A percentile compares a stretch with the other conserved stretches of the same genome.
Conservation (phyloP, 1,284 basidiomycete genomes). For the Trichosporon faecale region DNA sequence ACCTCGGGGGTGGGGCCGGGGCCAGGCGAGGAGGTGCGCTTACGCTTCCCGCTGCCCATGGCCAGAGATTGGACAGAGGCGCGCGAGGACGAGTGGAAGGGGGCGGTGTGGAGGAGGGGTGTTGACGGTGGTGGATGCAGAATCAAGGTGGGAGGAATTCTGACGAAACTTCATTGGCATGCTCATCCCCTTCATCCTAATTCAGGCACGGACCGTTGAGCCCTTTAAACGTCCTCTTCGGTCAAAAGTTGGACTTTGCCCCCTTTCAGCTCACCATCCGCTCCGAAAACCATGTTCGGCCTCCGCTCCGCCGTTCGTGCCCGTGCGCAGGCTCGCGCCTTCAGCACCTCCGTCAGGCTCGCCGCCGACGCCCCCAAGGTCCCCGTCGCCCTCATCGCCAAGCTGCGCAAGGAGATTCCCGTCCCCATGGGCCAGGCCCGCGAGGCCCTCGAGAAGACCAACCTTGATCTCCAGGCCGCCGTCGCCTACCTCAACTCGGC, state of each 20-base stretch:
- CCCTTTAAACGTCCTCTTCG: not conserved
- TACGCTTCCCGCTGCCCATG: slow-evolving; percentile 20
- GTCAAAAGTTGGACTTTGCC: slow-evolving; percentile 7
- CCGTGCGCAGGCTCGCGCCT: slow-evolving; percentile 17
- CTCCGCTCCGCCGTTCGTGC: slow-evolving; percentile 17
- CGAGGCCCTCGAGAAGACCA: slow-evolving; percentile 72
- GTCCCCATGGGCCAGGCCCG: slow-evolving; percentile 83
- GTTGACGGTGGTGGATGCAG: slow-evolving; percentile 4
- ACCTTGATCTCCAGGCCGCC: slow-evolving; percentile 72
- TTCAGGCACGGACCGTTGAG: not conserved
- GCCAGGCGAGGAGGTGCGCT: slow-evolving; percentile 20
- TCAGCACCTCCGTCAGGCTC: slow-evolving; percentile 22
- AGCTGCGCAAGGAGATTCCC: slow-evolving; percentile 72
- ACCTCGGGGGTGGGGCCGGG: not conserved
- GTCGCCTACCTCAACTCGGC: slow-evolving; percentile 77
- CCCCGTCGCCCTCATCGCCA: slow-evolving; percentile 72
- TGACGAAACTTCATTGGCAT: slow-evolving; percentile 4
- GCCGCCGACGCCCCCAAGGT: slow-evolving; percentile 34
- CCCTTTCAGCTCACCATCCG: slow-evolving; percentile 6
- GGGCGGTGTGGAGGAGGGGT: not conserved
- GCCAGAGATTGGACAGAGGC: not conserved
- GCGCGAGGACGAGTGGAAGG: not conserved
- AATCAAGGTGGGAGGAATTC: not conserved
- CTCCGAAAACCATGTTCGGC: slow-evolving; percentile 23
- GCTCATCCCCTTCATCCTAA: not conserved